Conservation (phyloP, 768 basidiomycete species). For the Hydnomerulius pinastri region DNA sequence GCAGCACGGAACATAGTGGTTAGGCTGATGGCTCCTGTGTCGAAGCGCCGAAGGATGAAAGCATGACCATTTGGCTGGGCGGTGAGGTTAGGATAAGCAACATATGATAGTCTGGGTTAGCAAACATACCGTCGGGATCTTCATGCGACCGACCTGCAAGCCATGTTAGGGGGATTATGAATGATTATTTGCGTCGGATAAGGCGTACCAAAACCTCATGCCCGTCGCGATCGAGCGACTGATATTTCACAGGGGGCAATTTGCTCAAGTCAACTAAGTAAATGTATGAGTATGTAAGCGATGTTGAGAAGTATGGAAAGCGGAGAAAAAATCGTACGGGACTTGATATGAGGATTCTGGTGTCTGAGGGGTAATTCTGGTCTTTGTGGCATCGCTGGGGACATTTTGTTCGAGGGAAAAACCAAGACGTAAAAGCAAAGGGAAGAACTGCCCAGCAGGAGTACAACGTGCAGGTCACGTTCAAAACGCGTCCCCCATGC, state of each 20-base stretch:
- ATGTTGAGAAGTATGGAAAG: background rate
- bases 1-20: conserved; percentile 98
- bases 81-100: conserved; percentile 17
- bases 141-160: conserved; percentile 80
- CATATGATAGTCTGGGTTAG: conserved; percentile 7
- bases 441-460: background rate
- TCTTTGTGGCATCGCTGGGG: conserved; percentile 38
- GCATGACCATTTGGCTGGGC: conserved; percentile 76
- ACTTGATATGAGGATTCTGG: conserved; percentile 52
- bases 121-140: conserved; percentile 78
- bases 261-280: conserved; percentile 41
- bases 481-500: conserved; percentile 33
- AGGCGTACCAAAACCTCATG: conserved; percentile 77
- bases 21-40: conserved; percentile 88
- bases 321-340: conserved; percentile 35
- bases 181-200: background rate
- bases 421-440: conserved; percentile 13
- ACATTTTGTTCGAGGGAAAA: background rate
- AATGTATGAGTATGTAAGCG: background rate
- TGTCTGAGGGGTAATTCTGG: conserved; percentile 54
- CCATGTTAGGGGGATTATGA: conserved; percentile 21
- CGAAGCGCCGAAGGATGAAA: conserved; percentile 91
- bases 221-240: conserved; percentile 85
- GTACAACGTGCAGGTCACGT: conserved; percentile 27
- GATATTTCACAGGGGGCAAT: conserved; percentile 83